phyloP scores from a whole-genome alignment of 768 basidiomycete genomes.

The Trametes coccinea region DNA sequence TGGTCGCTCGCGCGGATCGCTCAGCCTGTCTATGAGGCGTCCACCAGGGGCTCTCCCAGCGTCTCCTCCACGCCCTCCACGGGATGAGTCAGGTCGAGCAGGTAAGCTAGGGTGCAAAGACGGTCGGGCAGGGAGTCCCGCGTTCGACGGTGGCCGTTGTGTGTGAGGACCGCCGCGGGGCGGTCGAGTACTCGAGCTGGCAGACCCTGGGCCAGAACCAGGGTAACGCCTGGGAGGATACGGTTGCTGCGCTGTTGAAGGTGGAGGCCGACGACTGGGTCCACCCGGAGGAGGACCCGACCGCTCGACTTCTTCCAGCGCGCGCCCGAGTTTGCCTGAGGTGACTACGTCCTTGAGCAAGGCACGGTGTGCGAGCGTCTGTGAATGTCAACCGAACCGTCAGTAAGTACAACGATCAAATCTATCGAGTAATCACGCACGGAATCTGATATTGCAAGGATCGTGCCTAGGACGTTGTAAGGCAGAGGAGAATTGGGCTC shows the following conservation, averaged over 20 bases:
- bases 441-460: conserved; percentile 26
- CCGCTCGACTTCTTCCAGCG: conserved; percentile 12
- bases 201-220: not conserved
- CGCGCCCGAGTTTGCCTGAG: conserved; percentile 20
- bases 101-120: not conserved
- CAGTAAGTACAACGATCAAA: not conserved
- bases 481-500: not conserved
- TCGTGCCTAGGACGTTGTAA: conserved; percentile 26
- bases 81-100: not conserved
- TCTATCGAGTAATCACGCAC: conserved; percentile 8
- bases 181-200: not conserved
- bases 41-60: not conserved
- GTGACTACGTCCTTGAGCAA: conserved; percentile 20
- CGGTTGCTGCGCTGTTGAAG: conserved; percentile 4
- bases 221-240: conserved; percentile 1
- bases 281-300: not conserved
- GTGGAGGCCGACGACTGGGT: not conserved
- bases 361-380: conserved; percentile 23
- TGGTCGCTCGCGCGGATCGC: not conserved
- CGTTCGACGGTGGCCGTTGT: not conserved
- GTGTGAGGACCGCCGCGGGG: not conserved
- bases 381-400: not conserved
- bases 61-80: not conserved
- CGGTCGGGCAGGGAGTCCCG: not conserved
- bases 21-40: not conserved